These are phyloP conservation scores for Stevia rebaudiana DNA, from an alignment of 140 eudicot genomes.

Conservation along the genomic window DNA sequence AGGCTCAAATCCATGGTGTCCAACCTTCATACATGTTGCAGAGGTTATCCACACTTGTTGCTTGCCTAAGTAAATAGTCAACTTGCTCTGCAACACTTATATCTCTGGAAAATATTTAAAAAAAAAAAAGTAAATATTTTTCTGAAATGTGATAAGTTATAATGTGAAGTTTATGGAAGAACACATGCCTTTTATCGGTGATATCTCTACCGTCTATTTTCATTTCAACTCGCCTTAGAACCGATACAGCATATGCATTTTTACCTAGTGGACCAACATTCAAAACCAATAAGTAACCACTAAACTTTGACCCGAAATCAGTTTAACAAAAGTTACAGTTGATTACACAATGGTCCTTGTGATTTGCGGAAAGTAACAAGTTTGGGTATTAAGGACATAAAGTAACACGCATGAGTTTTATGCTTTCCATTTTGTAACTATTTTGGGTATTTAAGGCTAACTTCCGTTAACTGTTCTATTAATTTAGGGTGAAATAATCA, in stretches of 20 bases:
- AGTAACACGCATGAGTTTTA: too few species aligned
- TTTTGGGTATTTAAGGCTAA: too few species aligned
- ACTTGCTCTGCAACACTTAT: slow-evolving; percentile 78
- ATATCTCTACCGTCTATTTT: slow-evolving; percentile 88
- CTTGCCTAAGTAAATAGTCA: slow-evolving; percentile 87
- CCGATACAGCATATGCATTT: slow-evolving; percentile 85
- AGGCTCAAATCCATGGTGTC: slow-evolving; percentile 94
- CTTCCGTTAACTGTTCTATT: too few species aligned
- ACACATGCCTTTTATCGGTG: slow-evolving; percentile 62
- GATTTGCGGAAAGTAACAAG: too few species aligned
- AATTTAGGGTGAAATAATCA: too few species aligned
- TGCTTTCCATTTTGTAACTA: too few species aligned
- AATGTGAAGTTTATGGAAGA: slow-evolving; percentile 10
- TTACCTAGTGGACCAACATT: slow-evolving; percentile 46
- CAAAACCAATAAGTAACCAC: slow-evolving; percentile 4
- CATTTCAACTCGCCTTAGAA: slow-evolving; percentile 87
- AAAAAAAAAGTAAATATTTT: neutral
- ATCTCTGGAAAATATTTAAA: slow-evolving; percentile 51
- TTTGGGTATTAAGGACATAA: too few species aligned
- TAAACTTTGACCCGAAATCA: neutral
- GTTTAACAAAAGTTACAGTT: too few species aligned
- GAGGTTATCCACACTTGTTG: slow-evolving; percentile 88
- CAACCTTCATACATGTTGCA: slow-evolving; percentile 99
- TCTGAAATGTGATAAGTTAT: neutral
- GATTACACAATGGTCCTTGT: too few species aligned